Evolutionary conservation across 768 basidiomycete species (phyloP).

Genomic region (Russula abietina): DNA sequence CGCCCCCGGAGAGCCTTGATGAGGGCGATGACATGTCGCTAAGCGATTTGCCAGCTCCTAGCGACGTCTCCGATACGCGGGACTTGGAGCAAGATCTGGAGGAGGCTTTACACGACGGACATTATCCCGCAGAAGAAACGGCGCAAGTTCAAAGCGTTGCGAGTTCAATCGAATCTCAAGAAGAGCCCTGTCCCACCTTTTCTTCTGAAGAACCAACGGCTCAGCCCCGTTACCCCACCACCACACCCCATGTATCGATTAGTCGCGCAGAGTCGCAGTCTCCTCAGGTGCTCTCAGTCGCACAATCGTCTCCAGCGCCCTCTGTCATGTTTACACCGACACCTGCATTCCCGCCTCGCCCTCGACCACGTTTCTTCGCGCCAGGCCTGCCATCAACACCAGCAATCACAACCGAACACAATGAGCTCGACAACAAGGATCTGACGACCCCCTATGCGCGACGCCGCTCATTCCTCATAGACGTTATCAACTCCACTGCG

Average conservation of each 20-base stretch:
- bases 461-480: conserved; percentile 75
- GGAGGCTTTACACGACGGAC: conserved; percentile 6
- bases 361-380: conserved; percentile 54
- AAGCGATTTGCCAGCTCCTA: conserved; percentile 12
- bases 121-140: neutral
- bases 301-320: conserved; percentile 49
- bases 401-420: conserved; percentile 23
- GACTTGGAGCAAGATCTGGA: conserved; percentile 17
- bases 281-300: conserved; percentile 36
- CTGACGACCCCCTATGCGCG: conserved; percentile 65
- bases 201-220: conserved; percentile 51
- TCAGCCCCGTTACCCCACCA: conserved; percentile 5
- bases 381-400: conserved; percentile 19
- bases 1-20: conserved; percentile 20
- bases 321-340: conserved; percentile 63
- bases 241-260: conserved; percentile 7
- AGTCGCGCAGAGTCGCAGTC: conserved; percentile 28
- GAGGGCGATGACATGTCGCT: conserved; percentile 11
- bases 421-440: conserved; percentile 28
- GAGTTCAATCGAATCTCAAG: neutral
- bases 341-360: conserved; percentile 55
- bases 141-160: neutral
- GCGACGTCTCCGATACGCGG: conserved; percentile 9
- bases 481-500: conserved; percentile 76
- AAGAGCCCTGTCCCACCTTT: conserved; percentile 55